Evolutionary conservation across 1,139 yeast genomes (phyloP), one percentile per base, ranked within the genome.

Genomic region (Zygosaccharomyces pseudobailii): DNA sequence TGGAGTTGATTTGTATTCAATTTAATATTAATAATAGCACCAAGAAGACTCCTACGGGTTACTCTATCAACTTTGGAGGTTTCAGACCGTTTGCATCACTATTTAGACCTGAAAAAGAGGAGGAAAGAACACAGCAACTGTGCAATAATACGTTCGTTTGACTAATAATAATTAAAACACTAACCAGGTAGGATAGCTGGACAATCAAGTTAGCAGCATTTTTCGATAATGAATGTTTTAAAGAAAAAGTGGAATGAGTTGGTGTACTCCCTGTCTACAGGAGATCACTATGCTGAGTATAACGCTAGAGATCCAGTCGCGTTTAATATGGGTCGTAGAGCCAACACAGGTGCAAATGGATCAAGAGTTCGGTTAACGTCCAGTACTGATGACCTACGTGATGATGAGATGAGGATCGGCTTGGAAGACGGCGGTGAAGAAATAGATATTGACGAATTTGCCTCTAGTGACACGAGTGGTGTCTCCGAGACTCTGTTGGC

Each of bases 211-310:
- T 13, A 1, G 17, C 2, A 13, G 17, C 17, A 2, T 1, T 13
- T 13, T 13, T 6, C 8, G 10, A 24, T 17, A 13, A 62, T 57
- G 66, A 67, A 68, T 59, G 59, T 64, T 8, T 64, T 70, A 51
- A 69, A 65, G 51, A 68, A 68, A 49, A 70, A 68, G 47, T 62
- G 70, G 57, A 71, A 75, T 59, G 84, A 82, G 65, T 71, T 82
- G 58, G 65, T 82, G n/a, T 84, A 84, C 63, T 77, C 84, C 17
- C 66, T 82, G 49, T 78, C 80, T 44, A 80, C 88, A 5, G 76
- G 73, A 49, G 88, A 83, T 58, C 80, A 83, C 59, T 83, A 83
- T 60, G 82, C 88, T 0, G 88, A 82, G 53, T 83, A 72, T 59
- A 78, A 79, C 55, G 73, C 83, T 5, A 70, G 77, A 34, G 62